Evolutionary conservation across 2,329 filamentous ascomycete genomes (phyloP).

Genomic region (Fusarium mangiferae): DNA sequence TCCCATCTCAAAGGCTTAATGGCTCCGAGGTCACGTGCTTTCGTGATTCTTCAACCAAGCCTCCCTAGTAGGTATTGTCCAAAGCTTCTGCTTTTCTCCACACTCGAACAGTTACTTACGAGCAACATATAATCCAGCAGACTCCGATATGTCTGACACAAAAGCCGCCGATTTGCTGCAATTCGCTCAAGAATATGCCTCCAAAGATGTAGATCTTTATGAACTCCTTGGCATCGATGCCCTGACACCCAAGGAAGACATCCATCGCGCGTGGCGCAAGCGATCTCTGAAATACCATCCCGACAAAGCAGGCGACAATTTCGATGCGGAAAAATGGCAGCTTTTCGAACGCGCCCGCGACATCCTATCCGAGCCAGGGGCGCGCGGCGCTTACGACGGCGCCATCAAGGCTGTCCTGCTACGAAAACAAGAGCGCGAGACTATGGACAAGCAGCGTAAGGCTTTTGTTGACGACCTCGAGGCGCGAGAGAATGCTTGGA

Average conservation of each 20-base stretch:
- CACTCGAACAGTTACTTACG: neutral
- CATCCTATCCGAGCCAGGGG: constrained; percentile 76
- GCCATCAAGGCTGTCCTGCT: constrained; percentile 76
- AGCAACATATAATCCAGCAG: neutral
- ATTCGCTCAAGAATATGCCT: constrained; percentile 68
- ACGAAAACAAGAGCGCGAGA: constrained; percentile 75
- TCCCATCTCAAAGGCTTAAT: neutral
- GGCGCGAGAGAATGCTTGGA: constrained; percentile 75
- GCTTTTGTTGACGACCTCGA: constrained; percentile 90
- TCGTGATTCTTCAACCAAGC: constrained; percentile 24
- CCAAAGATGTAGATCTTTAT: constrained; percentile 79
- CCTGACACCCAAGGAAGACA: constrained; percentile 74
- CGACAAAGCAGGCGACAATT: constrained; percentile 82
- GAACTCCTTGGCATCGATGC: constrained; percentile 75
- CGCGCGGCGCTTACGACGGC: constrained; percentile 82
- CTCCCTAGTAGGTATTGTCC: neutral
- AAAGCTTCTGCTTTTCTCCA: neutral
- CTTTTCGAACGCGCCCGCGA: constrained; percentile 87
- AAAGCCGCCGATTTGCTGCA: constrained; percentile 61
- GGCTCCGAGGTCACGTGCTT: constrained; percentile 24
- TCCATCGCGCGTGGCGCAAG: constrained; percentile 85
- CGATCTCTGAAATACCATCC: constrained; percentile 92
- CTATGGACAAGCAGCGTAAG: constrained; percentile 77
- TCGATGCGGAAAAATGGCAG: constrained; percentile 86
- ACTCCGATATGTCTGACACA: constrained; percentile 45